Conservation (phyloP, 176 grass and related monocot species). For the Themeda triandra region DNA sequence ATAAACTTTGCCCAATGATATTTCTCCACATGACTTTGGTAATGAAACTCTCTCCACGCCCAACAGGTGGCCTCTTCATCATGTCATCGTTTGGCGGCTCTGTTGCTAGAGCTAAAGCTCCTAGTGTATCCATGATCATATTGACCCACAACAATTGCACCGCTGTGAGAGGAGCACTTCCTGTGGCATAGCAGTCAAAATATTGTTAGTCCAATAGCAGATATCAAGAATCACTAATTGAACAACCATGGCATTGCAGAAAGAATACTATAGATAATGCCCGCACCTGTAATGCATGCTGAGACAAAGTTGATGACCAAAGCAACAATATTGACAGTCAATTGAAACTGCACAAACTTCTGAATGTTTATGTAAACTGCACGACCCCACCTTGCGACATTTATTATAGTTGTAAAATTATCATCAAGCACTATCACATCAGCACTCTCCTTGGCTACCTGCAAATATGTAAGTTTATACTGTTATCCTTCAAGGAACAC, state of each 20-base stretch:
- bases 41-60: conserved; percentile 73
- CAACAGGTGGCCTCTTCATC: conserved; percentile 77
- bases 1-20: conserved; percentile 83
- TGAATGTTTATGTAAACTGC: conserved; percentile 91
- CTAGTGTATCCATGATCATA: conserved; percentile 99
- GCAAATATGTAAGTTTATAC: not conserved
- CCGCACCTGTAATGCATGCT: conserved; percentile 66
- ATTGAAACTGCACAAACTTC: conserved; percentile 92
- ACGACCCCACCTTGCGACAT: conserved; percentile 78
- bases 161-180: conserved; percentile 82
- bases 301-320: conserved; percentile 80
- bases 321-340: conserved; percentile 91
- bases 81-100: conserved; percentile 89
- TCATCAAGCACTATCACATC: conserved; percentile 88
- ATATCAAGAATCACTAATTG: not conserved
- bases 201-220: not conserved
- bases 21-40: conserved; percentile 94
- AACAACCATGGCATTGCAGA: not conserved
- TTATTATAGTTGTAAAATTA: conserved; percentile 83
- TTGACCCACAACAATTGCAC: conserved; percentile 98
- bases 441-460: conserved; percentile 93
- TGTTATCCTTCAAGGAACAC: not conserved
- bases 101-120: conserved; percentile 90
- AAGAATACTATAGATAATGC: not conserved
- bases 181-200: conserved; percentile 31